Evolutionary conservation across 108 stramenopile genomes (phyloP).

Genomic region (Nannochloropsis gaditana): DNA sequence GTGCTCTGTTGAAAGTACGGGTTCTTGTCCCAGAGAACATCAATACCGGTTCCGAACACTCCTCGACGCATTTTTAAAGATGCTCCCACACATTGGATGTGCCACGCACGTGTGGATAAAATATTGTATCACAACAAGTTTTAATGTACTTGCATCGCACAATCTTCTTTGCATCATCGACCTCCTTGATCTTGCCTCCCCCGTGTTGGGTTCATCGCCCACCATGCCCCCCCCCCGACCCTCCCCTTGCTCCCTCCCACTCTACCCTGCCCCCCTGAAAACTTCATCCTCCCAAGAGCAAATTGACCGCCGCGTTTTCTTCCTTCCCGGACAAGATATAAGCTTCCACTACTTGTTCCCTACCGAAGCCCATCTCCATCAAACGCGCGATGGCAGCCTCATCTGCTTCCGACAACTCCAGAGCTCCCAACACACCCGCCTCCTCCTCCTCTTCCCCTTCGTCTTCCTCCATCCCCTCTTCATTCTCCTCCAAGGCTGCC

Average conservation of each 20-base stretch:
- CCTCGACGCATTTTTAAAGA: too few species aligned
- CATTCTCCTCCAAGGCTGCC: not conserved
- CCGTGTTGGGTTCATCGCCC: too few species aligned
- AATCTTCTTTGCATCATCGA: too few species aligned
- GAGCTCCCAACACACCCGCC: not conserved
- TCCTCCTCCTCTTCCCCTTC: not conserved
- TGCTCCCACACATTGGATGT: too few species aligned
- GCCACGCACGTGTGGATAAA: too few species aligned
- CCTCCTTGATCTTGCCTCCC: too few species aligned
- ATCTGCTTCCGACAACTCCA: not conserved
- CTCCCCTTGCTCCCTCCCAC: not conserved
- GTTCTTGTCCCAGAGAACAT: too few species aligned
- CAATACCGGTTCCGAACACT: too few species aligned
- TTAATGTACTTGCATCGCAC: too few species aligned
- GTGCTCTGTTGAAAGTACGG: too few species aligned
- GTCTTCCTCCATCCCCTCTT: conserved; percentile 4
- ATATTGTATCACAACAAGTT: too few species aligned
- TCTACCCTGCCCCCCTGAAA: not conserved
- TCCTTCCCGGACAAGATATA: not conserved
- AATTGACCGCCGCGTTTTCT: not conserved
- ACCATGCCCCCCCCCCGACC: too few species aligned
- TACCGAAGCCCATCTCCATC: conserved; percentile 2
- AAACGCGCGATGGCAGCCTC: not conserved
- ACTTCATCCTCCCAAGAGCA: not conserved
- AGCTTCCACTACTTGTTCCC: conserved; percentile 2